These are phyloP conservation scores for Cryptococcus jaspeensis DNA, from an alignment of 1,284 basidiomycete genomes.

Conservation along the genomic window DNA sequence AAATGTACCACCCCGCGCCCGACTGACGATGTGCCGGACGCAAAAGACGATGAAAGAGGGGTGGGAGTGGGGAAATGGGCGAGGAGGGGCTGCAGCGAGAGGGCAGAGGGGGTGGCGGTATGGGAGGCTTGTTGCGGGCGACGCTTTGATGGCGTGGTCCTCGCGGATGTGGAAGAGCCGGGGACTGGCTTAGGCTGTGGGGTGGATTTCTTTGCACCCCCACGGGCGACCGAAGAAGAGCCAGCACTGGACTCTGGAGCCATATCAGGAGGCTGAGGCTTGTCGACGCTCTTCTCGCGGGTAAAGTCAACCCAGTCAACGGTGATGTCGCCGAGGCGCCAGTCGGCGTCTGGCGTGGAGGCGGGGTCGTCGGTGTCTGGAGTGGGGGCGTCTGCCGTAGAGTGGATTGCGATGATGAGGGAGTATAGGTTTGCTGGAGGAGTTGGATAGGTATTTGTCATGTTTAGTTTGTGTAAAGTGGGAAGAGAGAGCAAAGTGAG, in stretches of 20 bases:
- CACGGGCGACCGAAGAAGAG: neutral
- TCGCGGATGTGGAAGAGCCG: neutral
- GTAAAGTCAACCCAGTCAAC: conserved; percentile 50
- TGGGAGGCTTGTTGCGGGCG: neutral
- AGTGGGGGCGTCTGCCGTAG: conserved; percentile 5
- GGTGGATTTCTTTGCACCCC: neutral
- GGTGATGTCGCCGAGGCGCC: conserved; percentile 44
- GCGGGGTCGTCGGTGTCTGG: conserved; percentile 1
- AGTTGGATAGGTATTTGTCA: neutral
- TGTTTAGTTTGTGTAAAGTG: neutral
- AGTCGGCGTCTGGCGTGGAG: conserved; percentile 22
- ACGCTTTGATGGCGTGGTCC: neutral
- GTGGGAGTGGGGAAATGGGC: conserved; percentile 47
- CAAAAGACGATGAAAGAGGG: conserved; percentile 35
- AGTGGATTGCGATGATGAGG: conserved; percentile 36
- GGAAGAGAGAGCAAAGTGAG: neutral
- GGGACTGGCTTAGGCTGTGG: neutral
- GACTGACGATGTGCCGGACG: conserved; percentile 43
- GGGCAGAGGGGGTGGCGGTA: conserved; percentile 1
- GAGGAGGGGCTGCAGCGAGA: conserved; percentile 45
- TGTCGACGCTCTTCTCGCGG: conserved; percentile 41
- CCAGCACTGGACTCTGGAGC: neutral
- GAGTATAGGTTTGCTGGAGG: conserved; percentile 25
- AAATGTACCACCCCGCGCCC: conserved; percentile 53
- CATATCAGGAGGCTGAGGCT: neutral